phyloP scores from a whole-genome alignment of 129 eudicot species.

The Apium graveolens region DNA sequence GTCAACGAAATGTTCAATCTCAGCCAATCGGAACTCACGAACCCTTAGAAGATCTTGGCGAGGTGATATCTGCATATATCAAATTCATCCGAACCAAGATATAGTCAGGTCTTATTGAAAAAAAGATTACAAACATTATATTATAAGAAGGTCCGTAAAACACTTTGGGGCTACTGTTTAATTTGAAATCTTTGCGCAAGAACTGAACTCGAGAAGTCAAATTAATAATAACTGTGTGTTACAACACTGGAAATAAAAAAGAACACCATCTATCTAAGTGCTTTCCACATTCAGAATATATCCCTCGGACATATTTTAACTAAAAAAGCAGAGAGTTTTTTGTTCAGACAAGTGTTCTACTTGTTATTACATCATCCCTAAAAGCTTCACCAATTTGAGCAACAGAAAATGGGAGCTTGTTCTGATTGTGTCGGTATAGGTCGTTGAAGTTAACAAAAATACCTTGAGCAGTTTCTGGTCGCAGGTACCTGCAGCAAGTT shows the following conservation, averaged over 20 bases:
- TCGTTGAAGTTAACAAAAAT: too few species aligned
- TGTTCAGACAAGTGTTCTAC: background rate
- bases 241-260: too few species aligned
- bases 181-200: background rate
- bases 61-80: conserved; percentile 49
- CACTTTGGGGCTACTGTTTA: background rate
- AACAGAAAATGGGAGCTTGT: too few species aligned
- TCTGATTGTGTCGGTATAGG: too few species aligned
- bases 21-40: conserved; percentile 63
- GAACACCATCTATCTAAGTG: too few species aligned
- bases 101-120: too few species aligned
- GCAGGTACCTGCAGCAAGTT: background rate
- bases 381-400: too few species aligned
- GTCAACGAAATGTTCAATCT: conserved; percentile 66
- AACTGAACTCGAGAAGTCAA: background rate
- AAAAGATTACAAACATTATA: background rate
- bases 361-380: too few species aligned
- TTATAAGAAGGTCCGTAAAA: background rate
- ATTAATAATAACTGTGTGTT: too few species aligned
- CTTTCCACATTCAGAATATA: too few species aligned
- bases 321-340: background rate
- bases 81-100: background rate
- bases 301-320: too few species aligned
- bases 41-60: conserved; percentile 66
- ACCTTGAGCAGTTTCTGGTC: too few species aligned